Evolutionary conservation across 2,329 filamentous ascomycete genomes (phyloP).

Genomic region (Penicillium sp.): DNA sequence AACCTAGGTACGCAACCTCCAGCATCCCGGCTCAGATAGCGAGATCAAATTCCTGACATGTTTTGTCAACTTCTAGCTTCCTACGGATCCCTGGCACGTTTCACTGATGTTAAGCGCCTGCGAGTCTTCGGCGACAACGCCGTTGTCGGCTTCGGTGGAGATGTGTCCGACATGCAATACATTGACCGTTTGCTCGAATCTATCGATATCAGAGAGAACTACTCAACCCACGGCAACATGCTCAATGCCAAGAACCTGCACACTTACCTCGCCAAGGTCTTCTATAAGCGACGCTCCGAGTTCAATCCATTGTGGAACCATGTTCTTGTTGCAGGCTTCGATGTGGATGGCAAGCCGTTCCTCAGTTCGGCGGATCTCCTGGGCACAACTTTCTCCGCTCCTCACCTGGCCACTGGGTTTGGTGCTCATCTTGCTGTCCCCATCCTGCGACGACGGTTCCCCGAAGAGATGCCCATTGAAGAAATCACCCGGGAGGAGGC

Average conservation of each 20-base stretch:
- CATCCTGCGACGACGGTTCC: slow-evolving; percentile 78
- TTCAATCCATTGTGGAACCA: slow-evolving; percentile 99
- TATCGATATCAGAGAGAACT: slow-evolving; percentile 85
- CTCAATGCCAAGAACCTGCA: slow-evolving; percentile 93
- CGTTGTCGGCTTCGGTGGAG: slow-evolving; percentile 90
- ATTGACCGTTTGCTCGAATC: slow-evolving; percentile 85
- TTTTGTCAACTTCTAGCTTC: slow-evolving; percentile 63
- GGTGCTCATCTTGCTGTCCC: slow-evolving; percentile 91
- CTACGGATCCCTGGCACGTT: slow-evolving; percentile 94
- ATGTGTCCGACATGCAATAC: slow-evolving; percentile 99
- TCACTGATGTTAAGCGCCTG: slow-evolving; percentile 94
- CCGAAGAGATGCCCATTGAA: slow-evolving; percentile 75
- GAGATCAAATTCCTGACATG: background rate
- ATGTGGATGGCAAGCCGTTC: slow-evolving; percentile 78
- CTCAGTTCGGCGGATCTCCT: slow-evolving; percentile 88
- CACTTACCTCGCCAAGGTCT: slow-evolving; percentile 92
- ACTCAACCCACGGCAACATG: slow-evolving; percentile 56
- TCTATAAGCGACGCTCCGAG: slow-evolving; percentile 91
- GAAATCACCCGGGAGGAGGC: slow-evolving; percentile 75
- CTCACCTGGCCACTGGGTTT: slow-evolving; percentile 89
- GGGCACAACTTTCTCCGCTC: slow-evolving; percentile 85
- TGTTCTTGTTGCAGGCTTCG: slow-evolving; percentile 84
- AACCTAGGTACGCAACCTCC: slow-evolving; percentile 71
- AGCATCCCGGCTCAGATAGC: background rate
- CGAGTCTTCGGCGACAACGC: slow-evolving; percentile 81